These are phyloP conservation scores for Pythium apleroticum DNA, from an alignment of 352 stramenopile genomes.

Conservation along the genomic window DNA sequence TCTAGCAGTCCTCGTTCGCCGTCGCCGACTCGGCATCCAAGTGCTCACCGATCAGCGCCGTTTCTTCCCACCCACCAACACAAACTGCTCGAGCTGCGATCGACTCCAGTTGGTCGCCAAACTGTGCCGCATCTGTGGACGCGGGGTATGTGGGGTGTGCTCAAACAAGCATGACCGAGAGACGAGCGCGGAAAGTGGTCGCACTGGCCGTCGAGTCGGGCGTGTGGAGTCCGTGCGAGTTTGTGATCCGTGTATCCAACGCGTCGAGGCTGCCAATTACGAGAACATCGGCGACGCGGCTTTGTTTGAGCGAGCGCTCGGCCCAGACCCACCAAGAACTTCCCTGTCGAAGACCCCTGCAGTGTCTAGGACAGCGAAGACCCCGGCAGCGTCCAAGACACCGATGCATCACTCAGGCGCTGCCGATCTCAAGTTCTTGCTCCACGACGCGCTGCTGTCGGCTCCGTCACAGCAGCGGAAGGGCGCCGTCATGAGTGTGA, in stretches of 20 bases:
- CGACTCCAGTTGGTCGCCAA: conserved; percentile 35
- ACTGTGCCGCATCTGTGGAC: conserved; percentile 58
- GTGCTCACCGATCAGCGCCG: conserved; percentile 37
- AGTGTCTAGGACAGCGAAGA: background rate
- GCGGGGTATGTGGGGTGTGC: conserved; percentile 54
- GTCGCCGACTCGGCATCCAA: conserved; percentile 56
- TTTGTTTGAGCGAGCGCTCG: background rate
- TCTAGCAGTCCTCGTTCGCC: conserved; percentile 45
- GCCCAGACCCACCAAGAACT: conserved; percentile 6
- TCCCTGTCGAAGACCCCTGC: background rate
- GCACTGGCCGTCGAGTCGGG: background rate
- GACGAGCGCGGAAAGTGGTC: background rate
- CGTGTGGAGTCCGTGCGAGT: conserved; percentile 40
- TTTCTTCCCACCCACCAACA: conserved; percentile 40
- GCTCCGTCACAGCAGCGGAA: conserved; percentile 36
- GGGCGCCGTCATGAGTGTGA: conserved; percentile 44
- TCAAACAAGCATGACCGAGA: conserved; percentile 32
- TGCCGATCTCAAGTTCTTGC: conserved; percentile 35
- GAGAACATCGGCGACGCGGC: conserved; percentile 17
- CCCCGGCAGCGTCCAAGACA: background rate
- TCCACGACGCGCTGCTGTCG: conserved; percentile 38
- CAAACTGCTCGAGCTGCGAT: conserved; percentile 55
- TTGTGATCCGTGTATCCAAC: conserved; percentile 54
- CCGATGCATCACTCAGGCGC: conserved; percentile 2
- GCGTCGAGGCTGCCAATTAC: conserved; percentile 57